Evolutionary conservation across 169 alveolate species (phyloP).

Genomic region (Eimeria necatrix): DNA sequence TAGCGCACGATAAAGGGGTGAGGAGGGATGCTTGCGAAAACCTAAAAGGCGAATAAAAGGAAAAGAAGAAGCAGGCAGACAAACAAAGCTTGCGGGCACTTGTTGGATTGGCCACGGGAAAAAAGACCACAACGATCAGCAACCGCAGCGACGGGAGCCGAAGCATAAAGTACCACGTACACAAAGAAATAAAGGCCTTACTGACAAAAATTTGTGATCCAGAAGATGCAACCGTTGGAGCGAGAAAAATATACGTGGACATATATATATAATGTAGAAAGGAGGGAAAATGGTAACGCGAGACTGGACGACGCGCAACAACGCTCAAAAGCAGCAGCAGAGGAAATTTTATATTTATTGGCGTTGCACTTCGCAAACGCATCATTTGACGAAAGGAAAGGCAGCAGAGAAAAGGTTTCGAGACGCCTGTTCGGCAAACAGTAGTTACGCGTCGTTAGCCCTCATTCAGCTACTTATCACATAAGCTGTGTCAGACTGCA

Average conservation of each 20-base stretch:
- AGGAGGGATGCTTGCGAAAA: constrained; percentile 74
- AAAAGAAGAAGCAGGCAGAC: neutral
- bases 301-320: no score
- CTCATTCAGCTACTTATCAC: no score
- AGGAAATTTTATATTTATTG: no score
- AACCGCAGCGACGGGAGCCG: neutral
- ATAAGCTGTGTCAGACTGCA: no score
- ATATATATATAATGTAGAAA: no score
- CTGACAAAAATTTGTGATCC: neutral
- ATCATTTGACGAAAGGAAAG: neutral
- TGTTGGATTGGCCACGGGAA: no score
- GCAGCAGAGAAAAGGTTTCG: neutral
- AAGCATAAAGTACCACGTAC: neutral
- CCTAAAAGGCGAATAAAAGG: constrained; percentile 33
- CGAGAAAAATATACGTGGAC: neutral
- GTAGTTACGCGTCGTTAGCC: no score
- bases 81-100: no score
- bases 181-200: neutral
- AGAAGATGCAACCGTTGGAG: neutral
- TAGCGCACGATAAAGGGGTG: constrained; percentile 96
- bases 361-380: neutral
- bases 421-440: no score
- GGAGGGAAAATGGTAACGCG: no score
- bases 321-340: neutral
- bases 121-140: no score